phyloP scores from a whole-genome alignment of 257 asterid species.

The Solanum sparsipilum region DNA sequence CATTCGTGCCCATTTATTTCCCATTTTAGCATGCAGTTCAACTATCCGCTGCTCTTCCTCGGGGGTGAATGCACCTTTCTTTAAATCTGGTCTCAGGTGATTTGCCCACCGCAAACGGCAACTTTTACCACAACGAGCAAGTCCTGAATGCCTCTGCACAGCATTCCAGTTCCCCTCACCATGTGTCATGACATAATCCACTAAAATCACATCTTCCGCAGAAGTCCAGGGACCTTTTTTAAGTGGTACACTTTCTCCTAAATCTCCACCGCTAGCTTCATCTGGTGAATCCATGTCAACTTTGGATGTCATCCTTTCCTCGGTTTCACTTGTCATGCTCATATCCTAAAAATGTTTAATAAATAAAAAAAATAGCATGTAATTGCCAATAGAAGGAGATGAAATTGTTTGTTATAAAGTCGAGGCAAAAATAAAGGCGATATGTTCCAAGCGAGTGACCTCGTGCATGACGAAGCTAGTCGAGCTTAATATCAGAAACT shows the following conservation, averaged over 20 bases:
- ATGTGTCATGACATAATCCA: constrained; percentile 36
- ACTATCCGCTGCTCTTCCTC: constrained; percentile 44
- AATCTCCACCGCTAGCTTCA: constrained; percentile 24
- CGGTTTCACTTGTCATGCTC: constrained; percentile 32
- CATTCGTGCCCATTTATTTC: constrained; percentile 65
- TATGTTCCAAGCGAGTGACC: neutral
- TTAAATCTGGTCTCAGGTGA: constrained; percentile 57
- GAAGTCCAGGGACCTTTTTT: constrained; percentile 65
- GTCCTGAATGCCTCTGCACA: constrained; percentile 44
- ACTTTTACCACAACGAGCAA: constrained; percentile 66
- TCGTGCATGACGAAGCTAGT: neutral
- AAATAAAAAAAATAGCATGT: neutral
- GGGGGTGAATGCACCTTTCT: constrained; percentile 45
- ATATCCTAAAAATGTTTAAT: constrained; percentile 20
- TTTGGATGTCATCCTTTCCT: constrained; percentile 22
- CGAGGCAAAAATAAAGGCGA: neutral
- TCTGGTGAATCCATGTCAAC: constrained; percentile 27
- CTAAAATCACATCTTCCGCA: constrained; percentile 45
- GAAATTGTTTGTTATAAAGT: neutral
- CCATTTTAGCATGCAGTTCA: constrained; percentile 52
- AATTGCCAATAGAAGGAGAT: neutral
- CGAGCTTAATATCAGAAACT: neutral
- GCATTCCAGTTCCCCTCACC: constrained; percentile 70
- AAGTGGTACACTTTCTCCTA: constrained; percentile 21
- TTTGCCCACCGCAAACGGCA: constrained; percentile 65